Conservation (phyloP, 768 basidiomycete species). For the Coprinopsis cinerea region DNA sequence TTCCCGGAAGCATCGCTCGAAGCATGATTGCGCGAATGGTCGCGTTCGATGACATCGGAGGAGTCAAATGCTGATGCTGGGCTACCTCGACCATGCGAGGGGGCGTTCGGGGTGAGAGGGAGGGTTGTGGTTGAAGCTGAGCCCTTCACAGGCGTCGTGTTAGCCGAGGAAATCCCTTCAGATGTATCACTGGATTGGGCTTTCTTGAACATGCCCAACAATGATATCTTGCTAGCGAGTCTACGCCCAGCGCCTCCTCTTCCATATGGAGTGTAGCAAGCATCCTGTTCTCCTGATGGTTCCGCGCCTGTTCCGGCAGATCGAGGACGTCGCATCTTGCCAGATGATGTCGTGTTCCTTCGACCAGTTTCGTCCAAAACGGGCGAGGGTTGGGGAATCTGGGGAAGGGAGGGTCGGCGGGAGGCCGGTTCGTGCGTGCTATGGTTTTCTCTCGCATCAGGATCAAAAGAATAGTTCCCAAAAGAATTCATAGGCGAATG, state of each 20-base stretch:
- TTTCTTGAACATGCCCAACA: slow-evolving; percentile 72
- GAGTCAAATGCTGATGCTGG: slow-evolving; percentile 6
- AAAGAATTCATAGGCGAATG: slow-evolving; percentile 35
- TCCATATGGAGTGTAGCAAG: slow-evolving; percentile 23
- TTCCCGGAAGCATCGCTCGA: slow-evolving; percentile 12
- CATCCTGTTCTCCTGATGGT: slow-evolving; percentile 26
- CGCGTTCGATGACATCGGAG: neutral
- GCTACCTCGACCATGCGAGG: slow-evolving; percentile 14
- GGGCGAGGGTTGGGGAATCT: slow-evolving; percentile 35
- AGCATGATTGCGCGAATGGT: slow-evolving; percentile 1
- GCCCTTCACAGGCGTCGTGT: slow-evolving; percentile 2
- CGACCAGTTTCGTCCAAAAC: slow-evolving; percentile 20
- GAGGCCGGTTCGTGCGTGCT: slow-evolving; percentile 27
- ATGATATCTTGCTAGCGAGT: slow-evolving; percentile 65
- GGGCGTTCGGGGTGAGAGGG: slow-evolving; percentile 20
- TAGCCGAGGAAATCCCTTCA: slow-evolving; percentile 13
- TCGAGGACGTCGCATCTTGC: slow-evolving; percentile 50
- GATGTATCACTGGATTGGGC: slow-evolving; percentile 33
- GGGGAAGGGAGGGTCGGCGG: slow-evolving; percentile 70
- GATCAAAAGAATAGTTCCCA: slow-evolving; percentile 42
- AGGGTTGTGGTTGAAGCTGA: slow-evolving; percentile 16
- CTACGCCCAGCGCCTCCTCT: slow-evolving; percentile 35
- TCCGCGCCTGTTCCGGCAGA: slow-evolving; percentile 71
- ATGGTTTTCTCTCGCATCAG: slow-evolving; percentile 23
- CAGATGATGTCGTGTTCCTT: slow-evolving; percentile 29